These are phyloP conservation scores for Komagataella pseudopastoris DNA, from an alignment of 805 yeast species.

Conservation along the genomic window DNA sequence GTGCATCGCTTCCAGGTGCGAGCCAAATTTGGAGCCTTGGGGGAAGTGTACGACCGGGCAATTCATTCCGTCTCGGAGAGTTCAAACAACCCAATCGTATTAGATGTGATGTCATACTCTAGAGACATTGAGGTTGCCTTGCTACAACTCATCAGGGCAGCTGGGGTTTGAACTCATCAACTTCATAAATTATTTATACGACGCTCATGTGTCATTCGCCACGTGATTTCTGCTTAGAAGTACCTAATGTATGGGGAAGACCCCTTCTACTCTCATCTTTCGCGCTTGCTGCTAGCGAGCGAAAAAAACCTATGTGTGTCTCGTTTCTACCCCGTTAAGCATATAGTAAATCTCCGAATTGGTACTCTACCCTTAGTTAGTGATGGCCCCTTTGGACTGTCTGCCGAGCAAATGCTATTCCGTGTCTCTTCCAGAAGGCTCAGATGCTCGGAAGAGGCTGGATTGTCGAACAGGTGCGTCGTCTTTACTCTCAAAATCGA, in stretches of 20 bases:
- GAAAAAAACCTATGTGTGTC: background rate
- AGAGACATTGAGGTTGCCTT: background rate
- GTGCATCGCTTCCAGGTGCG: background rate
- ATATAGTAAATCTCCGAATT: too few species aligned
- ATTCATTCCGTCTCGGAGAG: background rate
- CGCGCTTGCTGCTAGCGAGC: background rate
- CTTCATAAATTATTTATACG: background rate
- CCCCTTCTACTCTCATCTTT: background rate
- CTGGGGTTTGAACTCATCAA: background rate
- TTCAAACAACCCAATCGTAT: background rate
- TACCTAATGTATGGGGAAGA: too few species aligned
- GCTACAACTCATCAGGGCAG: background rate
- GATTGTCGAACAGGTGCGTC: conserved; percentile 62
- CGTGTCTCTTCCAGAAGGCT: conserved; percentile 38
- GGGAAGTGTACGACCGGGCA: background rate
- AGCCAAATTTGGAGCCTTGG: background rate
- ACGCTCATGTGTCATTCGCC: too few species aligned
- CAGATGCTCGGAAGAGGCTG: conserved; percentile 32
- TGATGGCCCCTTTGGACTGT: conserved; percentile 53
- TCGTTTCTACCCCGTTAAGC: background rate
- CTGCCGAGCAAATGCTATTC: conserved; percentile 48
- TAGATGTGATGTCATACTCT: background rate
- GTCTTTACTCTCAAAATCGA: conserved; percentile 39
- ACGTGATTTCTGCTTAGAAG: too few species aligned
- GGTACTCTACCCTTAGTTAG: background rate